phyloP scores from a whole-genome alignment of 75 land plant species.

The Pinus albicaulis region DNA sequence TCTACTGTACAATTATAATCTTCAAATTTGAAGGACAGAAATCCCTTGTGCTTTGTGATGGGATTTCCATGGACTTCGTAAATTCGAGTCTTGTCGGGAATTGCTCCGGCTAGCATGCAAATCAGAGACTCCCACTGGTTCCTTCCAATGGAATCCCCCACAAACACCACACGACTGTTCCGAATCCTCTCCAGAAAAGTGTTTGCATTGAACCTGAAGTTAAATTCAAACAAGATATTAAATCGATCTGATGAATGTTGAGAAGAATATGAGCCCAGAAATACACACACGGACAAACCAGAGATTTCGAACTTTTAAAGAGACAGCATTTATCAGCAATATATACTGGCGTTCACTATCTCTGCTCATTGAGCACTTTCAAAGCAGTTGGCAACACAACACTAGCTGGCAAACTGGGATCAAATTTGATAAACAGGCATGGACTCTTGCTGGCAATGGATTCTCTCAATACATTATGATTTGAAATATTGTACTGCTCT shows the following conservation, averaged over 20 bases:
- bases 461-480: no score
- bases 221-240: not conserved
- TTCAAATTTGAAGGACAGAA: constrained; percentile 49
- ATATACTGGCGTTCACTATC: no score
- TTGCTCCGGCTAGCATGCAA: constrained; percentile 76
- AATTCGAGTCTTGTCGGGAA: constrained; percentile 49
- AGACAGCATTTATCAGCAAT: not conserved
- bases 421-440: not conserved
- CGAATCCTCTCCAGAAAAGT: constrained; percentile 54
- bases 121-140: constrained; percentile 95
- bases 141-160: constrained; percentile 86
- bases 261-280: not conserved
- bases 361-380: not conserved
- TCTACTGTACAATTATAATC: constrained; percentile 77
- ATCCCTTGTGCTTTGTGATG: constrained; percentile 86
- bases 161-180: constrained; percentile 64
- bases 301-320: not conserved
- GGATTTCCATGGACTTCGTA: constrained; percentile 71
- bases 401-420: not conserved
- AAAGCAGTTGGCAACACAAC: not conserved
- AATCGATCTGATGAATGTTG: not conserved
- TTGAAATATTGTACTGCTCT: no score
- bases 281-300: not conserved
- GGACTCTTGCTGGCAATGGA: no score
- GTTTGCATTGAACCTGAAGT: constrained; percentile 63